Base-by-base conservation (phyloP, 2,329 filamentous ascomycete species). In the Cladosporium sp. region DNA sequence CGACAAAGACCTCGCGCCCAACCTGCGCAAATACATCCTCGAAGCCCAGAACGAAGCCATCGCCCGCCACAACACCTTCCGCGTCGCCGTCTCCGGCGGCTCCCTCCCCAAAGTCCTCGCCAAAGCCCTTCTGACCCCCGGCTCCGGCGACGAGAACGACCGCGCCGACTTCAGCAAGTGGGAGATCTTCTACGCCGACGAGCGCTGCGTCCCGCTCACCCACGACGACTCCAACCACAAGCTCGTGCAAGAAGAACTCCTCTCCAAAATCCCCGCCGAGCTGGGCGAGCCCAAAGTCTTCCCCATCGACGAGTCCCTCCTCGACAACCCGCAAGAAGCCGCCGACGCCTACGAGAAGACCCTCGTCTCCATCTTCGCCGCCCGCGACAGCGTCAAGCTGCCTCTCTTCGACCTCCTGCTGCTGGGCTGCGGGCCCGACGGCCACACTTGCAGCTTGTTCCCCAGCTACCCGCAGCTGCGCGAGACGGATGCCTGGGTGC, bases 171-270 rank as follows among this genome's bases (percentile, higher is more conserved):
- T 96, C 80, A 83, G 85, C 77, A 92, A 92, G 79, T 99, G 95
- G 95, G 92, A 98, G 75, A 92, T 99, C 76, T 99, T 98, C 85
- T 98, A 97, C 80, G 94, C 94, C 76, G 95, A 99, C 78, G 95
- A 99, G 85, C 92, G 95, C 75, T 92, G 92, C 73, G 95, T 98
- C 63, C 91, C 95, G 26, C 89, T 97, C 72, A 89, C 95, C 79
- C 90, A 98, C 81, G 86, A 88, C 71, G 94, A 99, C 82, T 97
- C 93, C 83, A 99, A 98, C 83, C 97, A 97, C 81, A 88, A 84
- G 68, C 87, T 97, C 54, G 82, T 98, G 72, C 95, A 97, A 83
- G 83, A 88, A 58, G 93, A 97, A 81, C 85, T 97, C 60, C 84
- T 99, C 69, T 90, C 93, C 82, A 94, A 96, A 82, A 91, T 98